A percentile compares a stretch with the other conserved stretches of the same genome.
These are phyloP conservation scores for Colletotrichum simmondsii DNA, from an alignment of 2,329 filamentous ascomycete species.

Conservation along the genomic window DNA sequence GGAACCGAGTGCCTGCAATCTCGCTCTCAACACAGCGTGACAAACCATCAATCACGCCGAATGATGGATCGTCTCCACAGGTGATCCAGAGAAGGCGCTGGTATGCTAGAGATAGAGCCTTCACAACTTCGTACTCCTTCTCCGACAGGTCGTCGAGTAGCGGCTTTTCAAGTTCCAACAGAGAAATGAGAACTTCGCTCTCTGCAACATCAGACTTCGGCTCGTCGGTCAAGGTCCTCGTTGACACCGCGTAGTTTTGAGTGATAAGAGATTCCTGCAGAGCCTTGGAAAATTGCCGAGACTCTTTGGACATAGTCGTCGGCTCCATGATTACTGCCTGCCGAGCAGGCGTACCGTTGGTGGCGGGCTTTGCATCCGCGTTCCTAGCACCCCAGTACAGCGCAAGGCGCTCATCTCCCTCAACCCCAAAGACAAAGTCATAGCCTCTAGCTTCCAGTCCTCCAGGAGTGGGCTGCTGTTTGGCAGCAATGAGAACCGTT, in stretches of 20 bases:
- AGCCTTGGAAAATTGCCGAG: background rate
- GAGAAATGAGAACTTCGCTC: background rate
- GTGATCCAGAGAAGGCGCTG: background rate
- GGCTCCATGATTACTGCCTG: background rate
- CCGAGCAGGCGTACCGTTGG: background rate
- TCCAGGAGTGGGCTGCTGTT: background rate
- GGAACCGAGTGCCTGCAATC: background rate
- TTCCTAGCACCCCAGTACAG: background rate
- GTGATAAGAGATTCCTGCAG: background rate
- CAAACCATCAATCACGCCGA: background rate
- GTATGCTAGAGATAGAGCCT: background rate
- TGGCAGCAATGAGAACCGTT: background rate
- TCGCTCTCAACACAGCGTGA: background rate
- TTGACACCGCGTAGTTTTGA: background rate
- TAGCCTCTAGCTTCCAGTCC: background rate
- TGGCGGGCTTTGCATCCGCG: background rate
- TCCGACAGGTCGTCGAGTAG: background rate
- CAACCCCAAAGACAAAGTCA: background rate
- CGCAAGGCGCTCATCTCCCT: background rate
- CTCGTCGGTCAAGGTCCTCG: conserved; percentile 27
- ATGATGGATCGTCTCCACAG: background rate
- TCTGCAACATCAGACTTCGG: conserved; percentile 9
- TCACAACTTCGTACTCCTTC: background rate
- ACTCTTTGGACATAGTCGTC: background rate
- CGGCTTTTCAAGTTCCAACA: background rate